Conservation (phyloP, 768 basidiomycete species). For the Rhizopogon vinicolor region DNA sequence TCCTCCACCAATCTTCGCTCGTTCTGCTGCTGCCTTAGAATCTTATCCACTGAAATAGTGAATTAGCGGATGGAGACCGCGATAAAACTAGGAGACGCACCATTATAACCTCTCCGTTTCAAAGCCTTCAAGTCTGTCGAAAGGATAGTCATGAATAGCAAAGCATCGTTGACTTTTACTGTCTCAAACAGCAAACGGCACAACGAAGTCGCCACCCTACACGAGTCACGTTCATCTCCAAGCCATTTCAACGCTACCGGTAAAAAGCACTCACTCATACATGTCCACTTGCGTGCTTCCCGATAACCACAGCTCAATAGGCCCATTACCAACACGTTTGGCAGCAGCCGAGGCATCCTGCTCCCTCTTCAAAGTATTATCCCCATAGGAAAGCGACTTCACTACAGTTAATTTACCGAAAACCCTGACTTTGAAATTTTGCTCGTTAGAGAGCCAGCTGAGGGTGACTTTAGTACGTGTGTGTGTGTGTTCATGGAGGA, state of each 20-base stretch:
- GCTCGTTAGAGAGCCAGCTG: slow-evolving; percentile 57
- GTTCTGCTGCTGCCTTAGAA: slow-evolving; percentile 77
- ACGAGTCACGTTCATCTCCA: slow-evolving; percentile 3
- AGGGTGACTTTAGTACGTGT: slow-evolving; percentile 55
- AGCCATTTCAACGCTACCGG: not conserved
- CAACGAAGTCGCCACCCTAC: slow-evolving; percentile 79
- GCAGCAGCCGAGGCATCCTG: slow-evolving; percentile 77
- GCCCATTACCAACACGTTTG: slow-evolving; percentile 43
- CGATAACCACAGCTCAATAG: slow-evolving; percentile 78
- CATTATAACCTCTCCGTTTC: slow-evolving; percentile 82
- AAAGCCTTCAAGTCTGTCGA: slow-evolving; percentile 84
- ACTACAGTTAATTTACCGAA: slow-evolving; percentile 62
- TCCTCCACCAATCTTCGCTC: slow-evolving; percentile 55
- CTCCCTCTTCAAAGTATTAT: slow-evolving; percentile 41
- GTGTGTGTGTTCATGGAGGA: slow-evolving; percentile 85
- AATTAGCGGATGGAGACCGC: not conserved
- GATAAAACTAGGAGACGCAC: slow-evolving; percentile 31
- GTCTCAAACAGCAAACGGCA: slow-evolving; percentile 76
- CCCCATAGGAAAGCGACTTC: slow-evolving; percentile 55
- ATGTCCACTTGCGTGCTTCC: slow-evolving; percentile 76
- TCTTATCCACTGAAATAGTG: slow-evolving; percentile 68
- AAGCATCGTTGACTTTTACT: slow-evolving; percentile 79
- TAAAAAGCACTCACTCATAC: slow-evolving; percentile 70
- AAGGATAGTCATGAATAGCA: slow-evolving; percentile 90
- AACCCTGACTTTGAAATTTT: slow-evolving; percentile 67